Evolutionary conservation across 768 basidiomycete genomes (phyloP).

Genomic region (Pseudohyphozyma bogoriensis): DNA sequence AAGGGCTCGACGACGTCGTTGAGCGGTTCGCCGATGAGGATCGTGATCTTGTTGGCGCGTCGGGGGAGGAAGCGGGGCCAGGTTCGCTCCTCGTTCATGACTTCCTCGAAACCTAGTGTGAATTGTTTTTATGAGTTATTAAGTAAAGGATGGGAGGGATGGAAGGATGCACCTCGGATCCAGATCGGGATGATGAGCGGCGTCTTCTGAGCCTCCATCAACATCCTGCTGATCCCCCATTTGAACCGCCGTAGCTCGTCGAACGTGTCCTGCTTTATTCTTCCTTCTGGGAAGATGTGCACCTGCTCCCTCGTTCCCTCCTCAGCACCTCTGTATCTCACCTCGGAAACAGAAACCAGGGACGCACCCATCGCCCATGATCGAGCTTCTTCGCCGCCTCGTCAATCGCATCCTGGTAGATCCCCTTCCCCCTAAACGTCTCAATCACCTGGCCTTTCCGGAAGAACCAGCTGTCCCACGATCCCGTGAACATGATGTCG

Average conservation of each 20-base stretch:
- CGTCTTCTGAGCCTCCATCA: conserved; percentile 57
- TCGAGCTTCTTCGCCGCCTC: conserved; percentile 69
- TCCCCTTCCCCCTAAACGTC: conserved; percentile 79
- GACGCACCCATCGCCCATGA: conserved; percentile 70
- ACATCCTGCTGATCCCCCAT: conserved; percentile 83
- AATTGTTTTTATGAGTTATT: background rate
- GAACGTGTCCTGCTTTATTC: conserved; percentile 57
- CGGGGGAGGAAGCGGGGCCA: conserved; percentile 63
- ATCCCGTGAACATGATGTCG: conserved; percentile 90
- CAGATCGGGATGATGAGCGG: conserved; percentile 87
- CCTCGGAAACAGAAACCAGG: too few species aligned
- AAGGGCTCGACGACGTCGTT: conserved; percentile 40
- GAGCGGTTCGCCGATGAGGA: conserved; percentile 73
- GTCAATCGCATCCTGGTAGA: conserved; percentile 79
- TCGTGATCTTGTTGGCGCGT: conserved; percentile 52
- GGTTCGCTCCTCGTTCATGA: conserved; percentile 78
- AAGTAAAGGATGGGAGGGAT: background rate
- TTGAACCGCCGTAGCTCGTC: conserved; percentile 63
- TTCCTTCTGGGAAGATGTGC: conserved; percentile 83
- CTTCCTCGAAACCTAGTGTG: conserved; percentile 60
- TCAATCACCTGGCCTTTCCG: conserved; percentile 81
- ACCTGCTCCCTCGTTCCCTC: too few species aligned
- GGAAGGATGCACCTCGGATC: conserved; percentile 55
- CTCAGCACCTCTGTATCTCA: too few species aligned
- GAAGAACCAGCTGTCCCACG: conserved; percentile 79